These are phyloP conservation scores for Colletotrichum sp. DNA, from an alignment of 2,329 filamentous ascomycete species.

Conservation along the genomic window DNA sequence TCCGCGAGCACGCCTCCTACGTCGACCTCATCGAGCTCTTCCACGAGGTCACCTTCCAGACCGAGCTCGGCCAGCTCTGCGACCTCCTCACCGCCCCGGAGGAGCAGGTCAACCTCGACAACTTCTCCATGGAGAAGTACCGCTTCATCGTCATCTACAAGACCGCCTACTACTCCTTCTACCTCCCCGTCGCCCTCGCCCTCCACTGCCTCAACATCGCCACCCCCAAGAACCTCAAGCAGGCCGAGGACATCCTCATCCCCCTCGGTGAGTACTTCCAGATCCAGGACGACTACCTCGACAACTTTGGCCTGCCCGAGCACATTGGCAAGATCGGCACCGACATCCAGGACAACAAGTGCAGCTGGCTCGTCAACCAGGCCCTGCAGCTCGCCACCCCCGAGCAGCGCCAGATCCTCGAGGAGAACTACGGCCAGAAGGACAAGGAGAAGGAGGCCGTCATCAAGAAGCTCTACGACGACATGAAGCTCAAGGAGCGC, in stretches of 20 bases:
- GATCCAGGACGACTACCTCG: constrained; percentile 97
- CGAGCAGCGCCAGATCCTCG: constrained; percentile 86
- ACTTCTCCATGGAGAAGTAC: constrained; percentile 96
- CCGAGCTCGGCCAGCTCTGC: constrained; percentile 92
- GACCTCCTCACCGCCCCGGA: constrained; percentile 96
- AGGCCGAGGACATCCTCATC: constrained; percentile 89
- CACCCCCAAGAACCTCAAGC: constrained; percentile 86
- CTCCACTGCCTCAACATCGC: constrained; percentile 86
- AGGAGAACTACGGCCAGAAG: constrained; percentile 94
- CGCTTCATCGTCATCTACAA: constrained; percentile 99
- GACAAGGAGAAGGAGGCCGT: constrained; percentile 80
- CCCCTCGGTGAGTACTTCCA: constrained; percentile 99
- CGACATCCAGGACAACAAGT: constrained; percentile 99
- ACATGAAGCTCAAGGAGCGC: constrained; percentile 81
- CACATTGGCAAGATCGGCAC: constrained; percentile 98
- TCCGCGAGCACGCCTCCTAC: constrained; percentile 86
- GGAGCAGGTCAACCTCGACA: constrained; percentile 88
- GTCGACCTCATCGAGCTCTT: constrained; percentile 94
- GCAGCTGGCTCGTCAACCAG: constrained; percentile 97
- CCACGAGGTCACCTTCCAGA: constrained; percentile 93
- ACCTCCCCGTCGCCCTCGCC: constrained; percentile 92
- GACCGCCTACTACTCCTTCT: constrained; percentile 99
- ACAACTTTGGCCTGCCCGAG: constrained; percentile 93
- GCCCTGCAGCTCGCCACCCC: constrained; percentile 80
- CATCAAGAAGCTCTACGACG: constrained; percentile 88